These are phyloP conservation scores for Lecanosticta acicola DNA, from an alignment of 2,329 filamentous ascomycete species.

Conservation along the genomic window DNA sequence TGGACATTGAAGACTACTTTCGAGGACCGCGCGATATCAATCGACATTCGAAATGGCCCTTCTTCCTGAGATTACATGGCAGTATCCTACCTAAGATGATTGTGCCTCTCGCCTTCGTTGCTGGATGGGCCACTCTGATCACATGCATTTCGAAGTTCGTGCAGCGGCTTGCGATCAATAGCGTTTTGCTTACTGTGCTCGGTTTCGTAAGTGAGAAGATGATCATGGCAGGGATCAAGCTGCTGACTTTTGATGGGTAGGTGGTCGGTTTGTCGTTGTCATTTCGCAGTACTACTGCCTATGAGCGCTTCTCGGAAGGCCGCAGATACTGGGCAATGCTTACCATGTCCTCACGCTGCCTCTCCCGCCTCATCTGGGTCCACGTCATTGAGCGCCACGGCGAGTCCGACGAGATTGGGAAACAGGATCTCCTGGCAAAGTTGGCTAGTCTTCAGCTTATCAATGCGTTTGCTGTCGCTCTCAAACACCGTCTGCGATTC, in stretches of 20 bases:
- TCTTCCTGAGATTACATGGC: constrained; percentile 69
- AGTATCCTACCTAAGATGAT: constrained; percentile 70
- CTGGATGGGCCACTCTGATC: constrained; percentile 60
- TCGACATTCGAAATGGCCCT: constrained; percentile 70
- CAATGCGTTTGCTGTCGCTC: constrained; percentile 66
- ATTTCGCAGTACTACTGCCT: constrained; percentile 70
- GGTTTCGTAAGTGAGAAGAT: constrained; percentile 77
- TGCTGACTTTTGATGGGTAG: constrained; percentile 53
- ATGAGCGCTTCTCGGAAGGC: constrained; percentile 60
- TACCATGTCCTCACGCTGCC: constrained; percentile 51
- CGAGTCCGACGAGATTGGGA: constrained; percentile 43
- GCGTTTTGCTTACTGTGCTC: constrained; percentile 66
- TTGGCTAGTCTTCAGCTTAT: constrained; percentile 71
- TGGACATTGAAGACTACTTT: constrained; percentile 30
- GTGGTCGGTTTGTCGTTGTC: constrained; percentile 73
- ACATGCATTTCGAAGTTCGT: constrained; percentile 51
- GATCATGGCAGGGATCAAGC: constrained; percentile 50
- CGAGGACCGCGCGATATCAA: constrained; percentile 58
- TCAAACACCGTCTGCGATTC: constrained; percentile 80
- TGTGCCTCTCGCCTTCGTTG: constrained; percentile 59
- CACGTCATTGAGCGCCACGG: constrained; percentile 59
- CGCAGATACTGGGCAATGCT: constrained; percentile 59
- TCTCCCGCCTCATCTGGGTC: constrained; percentile 74
- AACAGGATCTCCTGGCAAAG: constrained; percentile 65
- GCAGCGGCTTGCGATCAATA: constrained; percentile 50